Evolutionary conservation across 2,329 filamentous ascomycete genomes (phyloP), one percentile per base, ranked within the genome.

Genomic region (Colletotrichum gloeosporioides): DNA sequence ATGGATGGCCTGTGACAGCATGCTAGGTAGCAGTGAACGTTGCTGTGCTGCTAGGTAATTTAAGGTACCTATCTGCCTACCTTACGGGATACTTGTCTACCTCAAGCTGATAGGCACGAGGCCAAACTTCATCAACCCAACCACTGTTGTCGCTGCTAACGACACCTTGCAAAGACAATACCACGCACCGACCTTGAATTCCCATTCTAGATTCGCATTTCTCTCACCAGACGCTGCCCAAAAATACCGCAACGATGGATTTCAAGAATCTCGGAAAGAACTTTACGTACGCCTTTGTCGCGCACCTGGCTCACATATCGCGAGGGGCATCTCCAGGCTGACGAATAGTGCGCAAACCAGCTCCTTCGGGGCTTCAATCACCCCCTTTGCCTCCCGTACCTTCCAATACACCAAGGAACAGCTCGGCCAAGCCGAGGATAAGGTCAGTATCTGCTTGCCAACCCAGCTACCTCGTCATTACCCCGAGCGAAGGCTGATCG

Each of bases 341-440:
- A 77, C 64, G 73, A 80, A 63, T 63, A 57, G 63, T 75, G 78
- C 77, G 82, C 82, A 83, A 71, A n/a, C 15, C 81, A 89, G 89
- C 83, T 89, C 88, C 83, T 84, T 92, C 83, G 96, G 96, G 83
- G 94, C 95, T 79, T 93, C 93, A 81, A 95, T 99, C 87, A 96
- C 95, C 79, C 97, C 97, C 44, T 98, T 98, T 85, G 96, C 96
- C 79, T 94, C 95, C 83, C 94, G 96, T 83, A 98, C 96, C 73
- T 95, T 98, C 86, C 97, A 99, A 89, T 98, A 96, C 89, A 95
- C 98, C 85, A 98, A 98, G 90, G 97, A 99, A 88, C 96, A 98
- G 88, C 92, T 99, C 78, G 97, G 97, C 68, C 95, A 98, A 87
- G 95, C 93, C 78, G 96, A 98, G 79, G 97, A 99, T 86, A 98